Evolutionary conservation across 495 filamentous ascomycete genomes (phyloP).

Genomic region (Lasiosphaeria ovina): DNA sequence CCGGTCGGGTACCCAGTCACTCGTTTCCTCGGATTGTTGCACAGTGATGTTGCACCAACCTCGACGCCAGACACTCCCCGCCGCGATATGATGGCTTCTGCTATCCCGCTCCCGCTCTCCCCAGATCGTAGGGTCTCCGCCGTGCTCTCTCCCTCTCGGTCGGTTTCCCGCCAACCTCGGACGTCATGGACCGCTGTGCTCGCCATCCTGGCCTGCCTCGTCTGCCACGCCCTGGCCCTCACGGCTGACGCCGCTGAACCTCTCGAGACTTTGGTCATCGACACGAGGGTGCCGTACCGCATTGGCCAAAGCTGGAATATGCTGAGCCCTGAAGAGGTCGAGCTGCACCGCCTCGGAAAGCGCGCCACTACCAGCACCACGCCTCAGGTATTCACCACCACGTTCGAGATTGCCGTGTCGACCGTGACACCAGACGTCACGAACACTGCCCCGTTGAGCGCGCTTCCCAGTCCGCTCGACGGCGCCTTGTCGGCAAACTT

Average conservation of each 20-base stretch:
- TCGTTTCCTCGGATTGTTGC: conserved; percentile 23
- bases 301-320: conserved; percentile 38
- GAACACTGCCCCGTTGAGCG: conserved; percentile 31
- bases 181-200: conserved; percentile 34
- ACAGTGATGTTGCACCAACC: conserved; percentile 31
- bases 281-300: conserved; percentile 33
- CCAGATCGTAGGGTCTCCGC: not conserved
- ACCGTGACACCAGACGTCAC: conserved; percentile 27
- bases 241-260: conserved; percentile 29
- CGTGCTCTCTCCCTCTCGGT: conserved; percentile 9
- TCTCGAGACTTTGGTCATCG: conserved; percentile 36
- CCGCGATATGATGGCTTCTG: conserved; percentile 28
- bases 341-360: conserved; percentile 18
- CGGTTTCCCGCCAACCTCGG: conserved; percentile 20
- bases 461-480: conserved; percentile 71
- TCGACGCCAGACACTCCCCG: conserved; percentile 15
- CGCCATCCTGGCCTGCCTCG: conserved; percentile 33
- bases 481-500: conserved; percentile 68
- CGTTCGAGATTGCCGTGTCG: conserved; percentile 36
- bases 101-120: not conserved
- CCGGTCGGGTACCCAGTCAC: conserved; percentile 25
- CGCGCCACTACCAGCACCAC: conserved; percentile 13
- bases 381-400: conserved; percentile 29
- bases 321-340: conserved; percentile 34
- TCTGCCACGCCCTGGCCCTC: conserved; percentile 29